phyloP scores from a whole-genome alignment of 441 rosid genomes.

The Aquilaria agallochum region DNA sequence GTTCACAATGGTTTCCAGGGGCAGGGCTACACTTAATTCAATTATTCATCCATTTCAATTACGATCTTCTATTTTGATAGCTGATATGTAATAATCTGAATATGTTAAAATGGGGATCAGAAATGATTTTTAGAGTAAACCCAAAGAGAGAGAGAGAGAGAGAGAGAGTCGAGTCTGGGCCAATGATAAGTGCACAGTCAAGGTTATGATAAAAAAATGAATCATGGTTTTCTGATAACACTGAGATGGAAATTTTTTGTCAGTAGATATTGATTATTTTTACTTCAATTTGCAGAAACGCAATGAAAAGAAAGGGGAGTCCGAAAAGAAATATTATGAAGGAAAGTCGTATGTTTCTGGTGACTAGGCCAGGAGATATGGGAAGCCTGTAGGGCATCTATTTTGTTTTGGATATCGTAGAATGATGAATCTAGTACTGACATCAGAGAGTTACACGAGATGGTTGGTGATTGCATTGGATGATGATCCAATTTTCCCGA shows the following conservation, averaged over 20 bases:
- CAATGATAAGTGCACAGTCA: not conserved
- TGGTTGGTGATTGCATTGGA: slow-evolving; percentile 12
- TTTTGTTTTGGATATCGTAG: slow-evolving; percentile 4
- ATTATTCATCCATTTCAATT: not conserved
- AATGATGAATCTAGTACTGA: slow-evolving; percentile 13
- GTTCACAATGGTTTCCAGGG: too few species aligned
- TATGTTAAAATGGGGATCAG: not conserved
- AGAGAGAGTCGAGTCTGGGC: too few species aligned
- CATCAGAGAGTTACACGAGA: not conserved
- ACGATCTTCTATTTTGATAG: not conserved
- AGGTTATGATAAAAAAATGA: not conserved
- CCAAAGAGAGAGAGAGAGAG: too few species aligned
- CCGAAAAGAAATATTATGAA: slow-evolving; percentile 59
- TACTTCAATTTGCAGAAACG: slow-evolving; percentile 44
- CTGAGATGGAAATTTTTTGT: not conserved
- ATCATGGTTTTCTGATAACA: not conserved
- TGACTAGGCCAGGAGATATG: slow-evolving; percentile 29
- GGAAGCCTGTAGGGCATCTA: slow-evolving; percentile 2
- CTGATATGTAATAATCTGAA: not conserved
- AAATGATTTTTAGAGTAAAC: too few species aligned
- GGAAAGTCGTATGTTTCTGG: slow-evolving; percentile 40
- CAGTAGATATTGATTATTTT: not conserved
- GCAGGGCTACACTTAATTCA: too few species aligned
- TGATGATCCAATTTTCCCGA: not conserved
- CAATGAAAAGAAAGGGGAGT: slow-evolving; percentile 54